phyloP scores from a whole-genome alignment of 345 rosid species.

The Cochlearia excelsa region DNA sequence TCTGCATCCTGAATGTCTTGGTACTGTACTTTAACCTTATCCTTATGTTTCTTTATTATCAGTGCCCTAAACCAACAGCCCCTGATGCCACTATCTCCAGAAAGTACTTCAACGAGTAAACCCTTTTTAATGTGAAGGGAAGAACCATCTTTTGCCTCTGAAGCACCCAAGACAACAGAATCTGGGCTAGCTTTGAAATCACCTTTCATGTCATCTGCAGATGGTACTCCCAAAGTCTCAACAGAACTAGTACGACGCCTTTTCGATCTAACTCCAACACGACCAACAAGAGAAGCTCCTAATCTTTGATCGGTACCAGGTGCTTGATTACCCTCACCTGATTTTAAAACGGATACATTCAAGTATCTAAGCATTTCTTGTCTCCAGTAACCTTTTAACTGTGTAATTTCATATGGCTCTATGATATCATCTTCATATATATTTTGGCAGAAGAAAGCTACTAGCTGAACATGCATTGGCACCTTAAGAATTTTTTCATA shows the following conservation, averaged over 20 bases:
- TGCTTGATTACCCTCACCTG: constrained; percentile 25
- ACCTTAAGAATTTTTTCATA: constrained; percentile 49
- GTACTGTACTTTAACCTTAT: constrained; percentile 79
- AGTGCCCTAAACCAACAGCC: constrained; percentile 83
- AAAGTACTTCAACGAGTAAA: constrained; percentile 63
- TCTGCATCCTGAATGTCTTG: constrained; percentile 61
- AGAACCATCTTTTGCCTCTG: constrained; percentile 24
- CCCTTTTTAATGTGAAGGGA: constrained; percentile 46
- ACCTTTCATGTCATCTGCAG: constrained; percentile 23
- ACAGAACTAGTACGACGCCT: constrained; percentile 44
- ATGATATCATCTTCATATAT: constrained; percentile 56
- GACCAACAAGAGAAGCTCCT: constrained; percentile 36
- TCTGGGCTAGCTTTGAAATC: constrained; percentile 32
- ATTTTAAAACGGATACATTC: constrained; percentile 30
- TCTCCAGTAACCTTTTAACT: constrained; percentile 72
- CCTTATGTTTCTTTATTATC: constrained; percentile 55
- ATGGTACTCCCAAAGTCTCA: not conserved
- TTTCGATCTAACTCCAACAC: constrained; percentile 39
- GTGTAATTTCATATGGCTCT: constrained; percentile 65
- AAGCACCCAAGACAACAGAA: constrained; percentile 24
- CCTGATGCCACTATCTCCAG: constrained; percentile 79
- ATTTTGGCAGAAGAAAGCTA: constrained; percentile 61
- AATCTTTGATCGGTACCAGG: constrained; percentile 21
- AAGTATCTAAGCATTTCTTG: constrained; percentile 52
- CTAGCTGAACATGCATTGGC: constrained; percentile 32